A percentile compares a stretch with the other conserved stretches of the same genome.
Conservation (phyloP, 2,329 filamentous ascomycete species). For the Pseudopyricularia cyperi region DNA sequence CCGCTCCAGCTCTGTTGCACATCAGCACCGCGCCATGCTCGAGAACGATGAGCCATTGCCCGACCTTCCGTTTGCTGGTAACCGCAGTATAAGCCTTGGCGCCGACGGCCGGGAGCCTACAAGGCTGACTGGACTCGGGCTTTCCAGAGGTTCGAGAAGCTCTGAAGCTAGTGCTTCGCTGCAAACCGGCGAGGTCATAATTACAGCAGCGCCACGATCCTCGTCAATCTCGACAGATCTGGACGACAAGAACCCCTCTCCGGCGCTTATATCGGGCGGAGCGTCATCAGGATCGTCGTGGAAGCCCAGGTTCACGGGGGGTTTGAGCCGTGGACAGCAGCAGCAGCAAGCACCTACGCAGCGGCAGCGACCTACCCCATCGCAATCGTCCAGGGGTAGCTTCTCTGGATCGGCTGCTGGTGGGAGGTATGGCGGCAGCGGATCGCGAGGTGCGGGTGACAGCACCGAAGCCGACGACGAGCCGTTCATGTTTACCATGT, state of each 20-base stretch:
- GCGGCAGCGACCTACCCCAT: constrained; percentile 21
- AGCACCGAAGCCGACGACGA: constrained; percentile 47
- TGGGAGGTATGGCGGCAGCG: constrained; percentile 18
- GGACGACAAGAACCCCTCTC: constrained; percentile 32
- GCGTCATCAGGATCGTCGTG: constrained; percentile 19
- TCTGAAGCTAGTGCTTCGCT: constrained; percentile 12
- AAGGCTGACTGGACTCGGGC: constrained; percentile 45
- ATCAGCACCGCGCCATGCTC: constrained; percentile 40
- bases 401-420: constrained; percentile 23
- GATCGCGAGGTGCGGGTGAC: constrained; percentile 27
- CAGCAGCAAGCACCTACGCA: background rate
- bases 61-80: constrained; percentile 42
- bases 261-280: constrained; percentile 25
- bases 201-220: constrained; percentile 21
- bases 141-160: background rate
- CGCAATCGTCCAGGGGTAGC: constrained; percentile 31
- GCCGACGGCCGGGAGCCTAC: constrained; percentile 51
- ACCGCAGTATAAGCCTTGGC: constrained; percentile 57
- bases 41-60: constrained; percentile 38
- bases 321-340: background rate
- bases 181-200: constrained; percentile 28
- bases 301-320: constrained; percentile 27
- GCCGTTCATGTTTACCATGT: constrained; percentile 60
- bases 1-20: constrained; percentile 57
- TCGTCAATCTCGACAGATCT: constrained; percentile 19